These are phyloP conservation scores for Lepidium campestre DNA, from an alignment of 441 rosid species.

Conservation along the genomic window DNA sequence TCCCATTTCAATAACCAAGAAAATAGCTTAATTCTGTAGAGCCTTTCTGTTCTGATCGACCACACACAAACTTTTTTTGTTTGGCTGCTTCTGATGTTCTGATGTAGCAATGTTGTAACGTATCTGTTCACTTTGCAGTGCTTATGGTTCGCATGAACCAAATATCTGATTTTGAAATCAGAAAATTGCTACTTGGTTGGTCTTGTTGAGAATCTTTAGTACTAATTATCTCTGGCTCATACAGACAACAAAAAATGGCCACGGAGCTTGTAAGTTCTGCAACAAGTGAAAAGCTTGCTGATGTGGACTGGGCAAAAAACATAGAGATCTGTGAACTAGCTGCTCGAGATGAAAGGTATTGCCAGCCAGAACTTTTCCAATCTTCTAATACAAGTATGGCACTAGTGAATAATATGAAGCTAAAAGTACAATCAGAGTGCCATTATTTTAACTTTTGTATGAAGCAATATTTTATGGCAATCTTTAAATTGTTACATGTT, in stretches of 20 bases:
- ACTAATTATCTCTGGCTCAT: neutral
- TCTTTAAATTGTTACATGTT: neutral
- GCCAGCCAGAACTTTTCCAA: neutral
- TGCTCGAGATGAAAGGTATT: conserved; percentile 71
- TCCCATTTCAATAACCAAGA: neutral
- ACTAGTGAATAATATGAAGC: neutral
- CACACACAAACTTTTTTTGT: neutral
- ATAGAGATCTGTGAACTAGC: conserved; percentile 89
- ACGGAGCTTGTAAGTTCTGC: conserved; percentile 83
- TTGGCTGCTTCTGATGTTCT: neutral
- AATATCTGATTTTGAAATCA: neutral
- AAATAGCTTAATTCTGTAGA: neutral
- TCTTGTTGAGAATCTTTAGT: neutral
- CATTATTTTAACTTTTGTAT: neutral
- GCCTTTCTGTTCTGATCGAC: neutral
- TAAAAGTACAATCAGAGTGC: neutral
- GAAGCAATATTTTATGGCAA: neutral
- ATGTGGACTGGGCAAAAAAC: conserved; percentile 86
- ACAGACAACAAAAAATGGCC: conserved; percentile 59
- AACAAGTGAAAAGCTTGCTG: conserved; percentile 74
- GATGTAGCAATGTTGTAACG: neutral
- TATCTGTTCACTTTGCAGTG: neutral
- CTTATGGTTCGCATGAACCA: neutral
- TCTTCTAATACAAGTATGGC: neutral
- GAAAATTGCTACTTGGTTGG: neutral